A percentile compares a stretch with the other conserved stretches of the same genome.
phyloP scores from a whole-genome alignment of 75 land plant genomes.

The Pinus albicaulis region DNA sequence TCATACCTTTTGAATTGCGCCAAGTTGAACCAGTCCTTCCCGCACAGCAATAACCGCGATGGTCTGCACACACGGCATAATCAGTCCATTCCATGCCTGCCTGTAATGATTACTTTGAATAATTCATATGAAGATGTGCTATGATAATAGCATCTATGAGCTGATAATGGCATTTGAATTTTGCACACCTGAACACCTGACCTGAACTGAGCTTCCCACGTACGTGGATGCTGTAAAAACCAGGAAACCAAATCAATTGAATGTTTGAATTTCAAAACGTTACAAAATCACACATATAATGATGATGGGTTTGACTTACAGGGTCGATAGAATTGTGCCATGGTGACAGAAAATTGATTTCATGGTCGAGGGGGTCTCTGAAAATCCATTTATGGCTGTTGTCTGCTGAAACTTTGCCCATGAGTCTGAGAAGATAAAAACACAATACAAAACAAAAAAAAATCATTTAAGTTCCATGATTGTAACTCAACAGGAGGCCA shows the following conservation, averaged over 20 bases:
- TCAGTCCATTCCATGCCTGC: not conserved
- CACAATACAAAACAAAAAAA: not conserved
- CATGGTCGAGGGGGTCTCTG: slow-evolving; percentile 77
- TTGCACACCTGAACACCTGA: slow-evolving; percentile 67
- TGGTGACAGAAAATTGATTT: slow-evolving; percentile 64
- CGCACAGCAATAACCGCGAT: slow-evolving; percentile 85
- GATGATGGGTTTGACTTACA: slow-evolving; percentile 31
- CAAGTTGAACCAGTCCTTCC: slow-evolving; percentile 92
- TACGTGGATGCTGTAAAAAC: slow-evolving; percentile 69
- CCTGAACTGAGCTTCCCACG: slow-evolving; percentile 97
- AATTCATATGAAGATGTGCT: too few relatives aligned
- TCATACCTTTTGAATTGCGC: slow-evolving; percentile 73
- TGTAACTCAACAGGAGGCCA: too few relatives aligned
- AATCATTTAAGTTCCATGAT: too few relatives aligned
- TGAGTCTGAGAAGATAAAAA: slow-evolving; percentile 46
- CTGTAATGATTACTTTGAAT: not conserved
- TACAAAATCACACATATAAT: too few relatives aligned
- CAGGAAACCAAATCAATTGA: too few relatives aligned
- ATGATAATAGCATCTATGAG: too few relatives aligned
- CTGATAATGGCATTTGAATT: too few relatives aligned
- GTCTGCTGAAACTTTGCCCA: slow-evolving; percentile 96
- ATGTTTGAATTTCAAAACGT: too few relatives aligned
- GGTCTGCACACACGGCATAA: slow-evolving; percentile 46
- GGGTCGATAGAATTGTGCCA: slow-evolving; percentile 86
- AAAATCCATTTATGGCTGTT: slow-evolving; percentile 92